Base-by-base conservation (phyloP, 73 alveolate genomes). In the Tetrahymena borealis region DNA sequence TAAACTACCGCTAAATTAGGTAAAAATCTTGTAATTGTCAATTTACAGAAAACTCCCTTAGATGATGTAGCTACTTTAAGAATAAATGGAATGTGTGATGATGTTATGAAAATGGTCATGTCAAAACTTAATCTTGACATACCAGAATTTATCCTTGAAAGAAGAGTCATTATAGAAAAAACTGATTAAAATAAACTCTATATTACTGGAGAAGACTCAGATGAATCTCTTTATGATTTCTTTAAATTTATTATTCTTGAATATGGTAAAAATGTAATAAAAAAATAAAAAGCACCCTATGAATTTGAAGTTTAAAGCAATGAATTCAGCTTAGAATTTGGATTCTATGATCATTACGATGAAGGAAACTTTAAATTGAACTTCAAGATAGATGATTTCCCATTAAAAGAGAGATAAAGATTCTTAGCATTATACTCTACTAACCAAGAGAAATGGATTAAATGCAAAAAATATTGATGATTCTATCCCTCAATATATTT, bases 1-100 rank as follows among this genome's bases (percentile, higher is more conserved):
- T 32, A 79, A 90, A 93, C 96, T 16, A 92, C 98, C 28, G 93
- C 92, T 32, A 90, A 94, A 43, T 92, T 78, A 39, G 97, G 98
- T 24, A 39, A 39, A 36, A 91, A 91, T 33, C 38, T 91, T 36
- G 85, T 60, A 7, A 60, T 60, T 60, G 85, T 60, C 28, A 60
- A 60, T 20, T 60, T 60, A n/a, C 8, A 60, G 28, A 60, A 60
- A 35, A 60, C 85, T 60, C 85, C 85, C 4, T 35, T 60, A 24
- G 85, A 60, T n/a, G n/a, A 32, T 0, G 1, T 60, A 60, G 85
- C 85, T 60, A 60, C 85, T 2, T 35, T 60, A 4, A 60, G 85
- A 60, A 60, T 60, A 60, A 60, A 60, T 15, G 85, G 37, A 7
- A 60, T 60, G 85, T 60, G 85, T 60, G 85, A 60, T 15, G 85